Conservation (phyloP, 2,329 filamentous ascomycete genomes). For the Fusarium sp. region DNA sequence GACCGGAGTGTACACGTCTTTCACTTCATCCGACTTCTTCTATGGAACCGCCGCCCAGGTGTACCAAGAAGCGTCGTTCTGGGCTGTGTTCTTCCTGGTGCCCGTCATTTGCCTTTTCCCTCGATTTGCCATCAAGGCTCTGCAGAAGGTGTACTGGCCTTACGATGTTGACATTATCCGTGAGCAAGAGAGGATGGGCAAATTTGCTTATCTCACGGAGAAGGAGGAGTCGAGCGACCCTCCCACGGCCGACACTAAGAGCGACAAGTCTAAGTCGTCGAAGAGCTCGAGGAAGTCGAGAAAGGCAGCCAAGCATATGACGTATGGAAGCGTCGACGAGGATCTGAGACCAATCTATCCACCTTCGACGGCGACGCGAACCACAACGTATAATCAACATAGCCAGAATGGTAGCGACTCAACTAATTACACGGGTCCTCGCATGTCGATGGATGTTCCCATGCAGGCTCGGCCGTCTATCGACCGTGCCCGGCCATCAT, state of each 20-base stretch:
- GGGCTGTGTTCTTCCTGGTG: slow-evolving; percentile 81
- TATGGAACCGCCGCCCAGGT: slow-evolving; percentile 81
- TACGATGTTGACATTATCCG: slow-evolving; percentile 95
- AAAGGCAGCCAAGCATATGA: slow-evolving; percentile 63
- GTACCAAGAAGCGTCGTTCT: slow-evolving; percentile 83
- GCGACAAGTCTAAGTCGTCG: slow-evolving; percentile 62
- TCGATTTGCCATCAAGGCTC: slow-evolving; percentile 81
- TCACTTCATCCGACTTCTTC: slow-evolving; percentile 62
- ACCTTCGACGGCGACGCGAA: slow-evolving; percentile 81
- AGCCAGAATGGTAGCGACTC: slow-evolving; percentile 94
- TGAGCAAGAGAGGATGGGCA: slow-evolving; percentile 84
- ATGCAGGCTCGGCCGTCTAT: slow-evolving; percentile 61
- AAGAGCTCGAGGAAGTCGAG: slow-evolving; percentile 55
- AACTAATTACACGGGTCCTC: slow-evolving; percentile 81
- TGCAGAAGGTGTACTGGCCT: slow-evolving; percentile 94
- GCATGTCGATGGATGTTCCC: slow-evolving; percentile 64
- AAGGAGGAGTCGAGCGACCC: slow-evolving; percentile 47
- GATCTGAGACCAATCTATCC: slow-evolving; percentile 93
- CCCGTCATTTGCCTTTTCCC: slow-evolving; percentile 85
- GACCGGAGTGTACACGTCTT: slow-evolving; percentile 82
- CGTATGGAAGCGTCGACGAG: slow-evolving; percentile 76
- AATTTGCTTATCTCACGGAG: slow-evolving; percentile 73
- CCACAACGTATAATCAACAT: slow-evolving; percentile 75
- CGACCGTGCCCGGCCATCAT: slow-evolving; percentile 80
- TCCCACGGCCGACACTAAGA: slow-evolving; percentile 51